Evolutionary conservation across 1,139 yeast species (phyloP), one percentile per base, ranked within the genome.

Genomic region (Candida glucosophila): DNA sequence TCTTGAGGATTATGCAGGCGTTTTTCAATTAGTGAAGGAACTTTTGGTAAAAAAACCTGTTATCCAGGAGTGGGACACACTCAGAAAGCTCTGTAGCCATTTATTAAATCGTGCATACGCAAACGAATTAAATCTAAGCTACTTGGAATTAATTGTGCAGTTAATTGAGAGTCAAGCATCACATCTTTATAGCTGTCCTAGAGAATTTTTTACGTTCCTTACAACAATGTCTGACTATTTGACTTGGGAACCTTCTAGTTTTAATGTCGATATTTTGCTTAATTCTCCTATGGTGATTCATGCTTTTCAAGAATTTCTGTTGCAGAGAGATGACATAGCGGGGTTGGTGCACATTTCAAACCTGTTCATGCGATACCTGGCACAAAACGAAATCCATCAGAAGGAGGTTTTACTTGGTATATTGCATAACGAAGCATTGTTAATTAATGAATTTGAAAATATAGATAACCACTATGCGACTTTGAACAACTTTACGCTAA

Each of bases 381-480:
- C 49, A 41, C 30, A 35, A 4, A 40, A 36, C 28, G 20, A 33
- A 11, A 36, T 39, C 12, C 29, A 33, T 1, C 28, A 29, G 5
- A 35, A 37, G 13, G 22, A 38, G 9, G 24, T 24, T 2, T 24
- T 41, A 5, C 36, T 43, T n/a, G 52, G 49, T 32, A 39, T 58
- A 12, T 32, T 50, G 10, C 39, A 50, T 15, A 50, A 48, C 29
- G 58, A 58, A 39, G 52, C 76, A 1, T 49, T 55, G 15, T 39
- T 74, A 33, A 49, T 72, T 12, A 53, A 63, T 24, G 68, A 67
- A 42, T 61, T 73, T 27, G 69, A 69, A 39, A 74, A 72, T 35
- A 49, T 72, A 15, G 75, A 69, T 24, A 56, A 64, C 26, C 64
- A 62, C 33, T 69, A 68, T 37, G 41, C 63, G 21, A 59, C 55